These are phyloP conservation scores for Fusarium sp. DNA, from an alignment of 2,329 filamentous ascomycete species.

Conservation along the genomic window DNA sequence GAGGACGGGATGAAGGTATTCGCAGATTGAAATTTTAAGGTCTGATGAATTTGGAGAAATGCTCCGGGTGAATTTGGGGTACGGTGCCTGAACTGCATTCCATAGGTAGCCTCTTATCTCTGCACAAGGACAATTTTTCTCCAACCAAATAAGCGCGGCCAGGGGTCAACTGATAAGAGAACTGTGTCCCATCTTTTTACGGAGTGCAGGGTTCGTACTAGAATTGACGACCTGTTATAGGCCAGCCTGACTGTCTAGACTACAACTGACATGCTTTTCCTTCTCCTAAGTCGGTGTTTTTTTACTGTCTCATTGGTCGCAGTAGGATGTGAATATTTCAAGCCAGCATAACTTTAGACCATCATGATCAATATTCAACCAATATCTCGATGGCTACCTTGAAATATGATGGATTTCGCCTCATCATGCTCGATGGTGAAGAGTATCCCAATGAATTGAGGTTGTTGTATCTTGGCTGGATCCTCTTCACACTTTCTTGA, in stretches of 20 bases:
- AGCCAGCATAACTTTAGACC: too few species aligned
- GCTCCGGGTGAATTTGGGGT: conserved; percentile 28
- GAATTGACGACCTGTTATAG: conserved; percentile 1
- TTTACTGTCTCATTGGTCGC: not conserved
- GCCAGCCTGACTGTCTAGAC: conserved; percentile 3
- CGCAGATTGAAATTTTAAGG: not conserved
- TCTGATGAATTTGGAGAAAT: conserved; percentile 35
- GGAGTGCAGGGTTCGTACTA: conserved; percentile 9
- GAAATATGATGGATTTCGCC: not conserved
- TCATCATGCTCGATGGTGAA: not conserved
- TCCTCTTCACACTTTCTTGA: conserved; percentile 5
- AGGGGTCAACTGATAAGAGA: conserved; percentile 35
- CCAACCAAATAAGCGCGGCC: conserved; percentile 33
- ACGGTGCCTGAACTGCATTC: conserved; percentile 5
- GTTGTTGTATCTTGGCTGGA: not conserved
- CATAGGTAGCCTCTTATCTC: conserved; percentile 25
- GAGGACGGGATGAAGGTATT: conserved; percentile 27
- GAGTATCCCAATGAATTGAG: not conserved
- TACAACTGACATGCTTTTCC: not conserved
- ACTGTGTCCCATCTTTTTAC: conserved; percentile 4
- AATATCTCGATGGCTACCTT: not conserved
- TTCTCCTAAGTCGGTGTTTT: not conserved
- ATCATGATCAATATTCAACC: not conserved
- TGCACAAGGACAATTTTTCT: conserved; percentile 16
- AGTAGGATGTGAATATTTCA: too few species aligned